Conservation (phyloP, 2,329 filamentous ascomycete species). For the Monosporascus sp. region DNA sequence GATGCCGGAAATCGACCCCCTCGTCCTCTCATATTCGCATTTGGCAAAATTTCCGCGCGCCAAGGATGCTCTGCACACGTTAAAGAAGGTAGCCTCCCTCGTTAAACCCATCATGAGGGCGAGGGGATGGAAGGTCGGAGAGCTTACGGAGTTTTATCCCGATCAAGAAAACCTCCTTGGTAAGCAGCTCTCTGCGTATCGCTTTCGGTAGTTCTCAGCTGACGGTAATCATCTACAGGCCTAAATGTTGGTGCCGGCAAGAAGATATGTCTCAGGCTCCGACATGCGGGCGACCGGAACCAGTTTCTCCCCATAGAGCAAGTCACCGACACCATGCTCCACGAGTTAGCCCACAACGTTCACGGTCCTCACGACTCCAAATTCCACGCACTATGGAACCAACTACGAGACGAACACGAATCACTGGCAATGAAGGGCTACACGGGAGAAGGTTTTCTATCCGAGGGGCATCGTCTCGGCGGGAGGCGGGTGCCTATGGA, state of each 20-base stretch:
- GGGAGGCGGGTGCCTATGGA: constrained; percentile 59
- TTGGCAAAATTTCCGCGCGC: constrained; percentile 41
- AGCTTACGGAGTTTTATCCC: constrained; percentile 82
- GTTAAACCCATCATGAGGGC: constrained; percentile 95
- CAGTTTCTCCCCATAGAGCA: constrained; percentile 78
- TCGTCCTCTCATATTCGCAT: constrained; percentile 45
- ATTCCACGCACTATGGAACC: constrained; percentile 85
- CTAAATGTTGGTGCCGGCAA: constrained; percentile 73
- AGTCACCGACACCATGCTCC: constrained; percentile 85
- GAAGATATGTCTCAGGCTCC: constrained; percentile 76
- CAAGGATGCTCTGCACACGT: constrained; percentile 49
- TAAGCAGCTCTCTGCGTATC: constrained; percentile 20
- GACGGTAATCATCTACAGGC: constrained; percentile 35
- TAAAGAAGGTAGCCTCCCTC: constrained; percentile 78
- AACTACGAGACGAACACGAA: constrained; percentile 80
- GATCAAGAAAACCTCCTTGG: constrained; percentile 68
- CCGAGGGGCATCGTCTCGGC: constrained; percentile 68
- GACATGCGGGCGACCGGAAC: constrained; percentile 66
- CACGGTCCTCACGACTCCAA: constrained; percentile 76
- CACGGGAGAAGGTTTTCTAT: constrained; percentile 83
- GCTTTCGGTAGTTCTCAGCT: neutral
- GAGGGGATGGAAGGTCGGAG: constrained; percentile 71
- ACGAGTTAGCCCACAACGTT: constrained; percentile 87
- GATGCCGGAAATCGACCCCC: constrained; percentile 40
- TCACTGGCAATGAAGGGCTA: constrained; percentile 75